Evolutionary conservation across 768 basidiomycete species (phyloP).

Genomic region (Lyophyllum shimeji): DNA sequence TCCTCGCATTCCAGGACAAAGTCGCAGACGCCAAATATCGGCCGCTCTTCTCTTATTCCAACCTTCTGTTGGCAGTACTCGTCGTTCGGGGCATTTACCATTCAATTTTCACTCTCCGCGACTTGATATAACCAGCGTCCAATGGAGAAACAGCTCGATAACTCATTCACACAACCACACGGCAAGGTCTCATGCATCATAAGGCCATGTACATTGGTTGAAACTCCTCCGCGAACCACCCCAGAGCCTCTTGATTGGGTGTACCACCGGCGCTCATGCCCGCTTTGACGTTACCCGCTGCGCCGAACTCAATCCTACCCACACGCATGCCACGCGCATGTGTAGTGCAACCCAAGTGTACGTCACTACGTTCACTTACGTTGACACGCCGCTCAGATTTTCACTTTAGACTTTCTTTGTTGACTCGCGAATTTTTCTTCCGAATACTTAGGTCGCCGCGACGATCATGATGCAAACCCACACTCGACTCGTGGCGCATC

Average conservation of each 20-base stretch:
- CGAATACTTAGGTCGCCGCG: not conserved
- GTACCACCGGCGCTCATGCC: not conserved
- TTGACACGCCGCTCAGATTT: not conserved
- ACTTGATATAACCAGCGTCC: not conserved
- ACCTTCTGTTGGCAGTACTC: too few species aligned
- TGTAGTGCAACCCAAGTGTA: too few species aligned
- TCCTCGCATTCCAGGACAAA: not conserved
- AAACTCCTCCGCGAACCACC: not conserved
- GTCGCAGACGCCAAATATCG: too few species aligned
- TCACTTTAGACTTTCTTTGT: not conserved
- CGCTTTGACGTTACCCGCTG: too few species aligned
- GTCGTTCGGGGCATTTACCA: not conserved
- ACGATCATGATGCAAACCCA: too few species aligned
- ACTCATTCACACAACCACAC: conserved; percentile 2
- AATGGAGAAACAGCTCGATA: not conserved
- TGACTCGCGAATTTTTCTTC: not conserved
- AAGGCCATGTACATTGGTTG: not conserved
- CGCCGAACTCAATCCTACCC: not conserved
- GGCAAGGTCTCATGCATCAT: not conserved
- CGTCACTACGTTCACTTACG: not conserved
- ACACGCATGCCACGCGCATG: not conserved
- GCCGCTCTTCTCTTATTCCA: too few species aligned
- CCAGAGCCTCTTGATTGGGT: not conserved
- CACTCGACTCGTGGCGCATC: too few species aligned
- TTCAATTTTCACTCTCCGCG: not conserved